Base-by-base conservation (phyloP, 768 basidiomycete species). In the Trametes punicea region DNA sequence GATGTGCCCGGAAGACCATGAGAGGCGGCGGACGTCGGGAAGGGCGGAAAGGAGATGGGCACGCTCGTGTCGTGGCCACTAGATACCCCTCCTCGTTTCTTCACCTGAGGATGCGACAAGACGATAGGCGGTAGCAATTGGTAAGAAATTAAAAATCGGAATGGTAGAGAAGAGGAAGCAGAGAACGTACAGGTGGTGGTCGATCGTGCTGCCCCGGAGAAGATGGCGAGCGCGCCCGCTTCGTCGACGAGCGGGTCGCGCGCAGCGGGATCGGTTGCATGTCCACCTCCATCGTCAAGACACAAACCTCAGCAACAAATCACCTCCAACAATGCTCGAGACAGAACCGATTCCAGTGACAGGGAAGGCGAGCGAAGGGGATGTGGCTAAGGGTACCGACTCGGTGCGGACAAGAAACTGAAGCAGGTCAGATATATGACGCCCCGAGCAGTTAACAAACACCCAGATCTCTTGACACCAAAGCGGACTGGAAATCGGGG, bases 211-310 rank as follows among this genome's bases (percentile, higher is more conserved):
- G 73, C 50, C 69, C 70, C 21, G 74, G 71, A 30, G 75, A 77
- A 13, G 80, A 78, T 6, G 84, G 85, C 2, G 86, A 88, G 59
- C 85, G 83, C 3, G 83, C 70, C 55, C 87, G 78, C 64, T 87
- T 87, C 27, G 65, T 62, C 11, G 63, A 55, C 13, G 73, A 66
- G 46, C 60, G 60, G n/a, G 74, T 65, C 65, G 61, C 71, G 73
- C 61, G 77, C 74, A n/a, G 74, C 63, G 27, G 75, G 6, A 46
- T 51, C 70, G 79, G 73, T 31, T 78, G 77, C 69, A 80, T 76
- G 71, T 83, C 80, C 52, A 84, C 65, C 63, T 85, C 81, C 81
- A 87, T 83, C 1, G 21, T n/a, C 7, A 11, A 11, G n/a, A 8
- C 6, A 4, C 8, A 38, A 18, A n/a, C 18, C 4, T 38, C 15